Conservation (phyloP, 148 eudicot genomes). For the Arctostaphylos glauca region DNA sequence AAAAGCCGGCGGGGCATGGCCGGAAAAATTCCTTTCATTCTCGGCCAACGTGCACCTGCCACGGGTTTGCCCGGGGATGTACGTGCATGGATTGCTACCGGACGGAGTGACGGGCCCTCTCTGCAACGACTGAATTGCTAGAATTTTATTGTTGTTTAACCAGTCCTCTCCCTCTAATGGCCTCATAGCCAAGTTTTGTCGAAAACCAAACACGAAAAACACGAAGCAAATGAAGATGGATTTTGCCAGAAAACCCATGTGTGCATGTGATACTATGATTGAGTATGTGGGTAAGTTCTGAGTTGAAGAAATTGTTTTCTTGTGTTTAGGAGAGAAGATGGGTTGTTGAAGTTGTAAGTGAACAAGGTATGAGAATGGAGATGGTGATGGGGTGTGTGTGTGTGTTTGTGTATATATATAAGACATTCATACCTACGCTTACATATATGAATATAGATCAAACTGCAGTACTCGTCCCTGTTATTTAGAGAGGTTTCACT, state of each 20-base stretch:
- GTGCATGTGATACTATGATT: not conserved
- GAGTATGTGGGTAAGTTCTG: not conserved
- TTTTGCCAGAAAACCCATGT: constrained; percentile 1
- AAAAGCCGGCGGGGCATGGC: not conserved
- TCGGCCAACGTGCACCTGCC: constrained; percentile 13
- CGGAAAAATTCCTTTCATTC: not conserved
- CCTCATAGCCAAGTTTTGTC: not conserved
- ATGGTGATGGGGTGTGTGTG: no score
- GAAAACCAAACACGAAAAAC: not conserved
- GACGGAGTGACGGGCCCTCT: constrained; percentile 15
- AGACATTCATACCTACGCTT: not conserved
- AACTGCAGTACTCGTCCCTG: not conserved
- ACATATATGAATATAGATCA: not conserved
- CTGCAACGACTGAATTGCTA: not conserved
- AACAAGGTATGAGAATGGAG: not conserved
- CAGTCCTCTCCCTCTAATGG: constrained; percentile 7
- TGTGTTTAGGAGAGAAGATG: not conserved
- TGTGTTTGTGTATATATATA: no score
- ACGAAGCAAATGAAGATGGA: not conserved
- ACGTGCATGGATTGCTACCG: constrained; percentile 11
- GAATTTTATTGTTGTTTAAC: not conserved
- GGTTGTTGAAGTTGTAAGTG: not conserved
- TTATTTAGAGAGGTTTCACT: not conserved
- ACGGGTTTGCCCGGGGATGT: constrained; percentile 4
- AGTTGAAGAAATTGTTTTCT: not conserved